phyloP scores from a whole-genome alignment of 1,139 yeast species.

The Pichia sp. region DNA sequence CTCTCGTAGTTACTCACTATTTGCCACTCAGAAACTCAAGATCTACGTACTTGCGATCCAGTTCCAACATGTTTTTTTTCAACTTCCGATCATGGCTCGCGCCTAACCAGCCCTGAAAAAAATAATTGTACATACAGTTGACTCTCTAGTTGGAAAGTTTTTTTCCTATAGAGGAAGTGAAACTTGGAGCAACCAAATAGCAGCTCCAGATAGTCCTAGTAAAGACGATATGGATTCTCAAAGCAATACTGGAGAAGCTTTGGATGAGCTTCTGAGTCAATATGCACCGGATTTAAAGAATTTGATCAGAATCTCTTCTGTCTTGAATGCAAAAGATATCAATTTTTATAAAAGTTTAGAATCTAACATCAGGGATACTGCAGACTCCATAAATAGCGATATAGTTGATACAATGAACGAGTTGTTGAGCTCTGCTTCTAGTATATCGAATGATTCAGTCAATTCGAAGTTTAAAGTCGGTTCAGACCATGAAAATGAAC shows the following conservation, averaged over 20 bases:
- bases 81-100: no score
- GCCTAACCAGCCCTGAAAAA: no score
- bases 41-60: no score
- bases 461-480: constrained; percentile 30
- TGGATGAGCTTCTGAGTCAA: constrained; percentile 15
- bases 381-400: constrained; percentile 9
- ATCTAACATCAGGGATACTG: constrained; percentile 35
- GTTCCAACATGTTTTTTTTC: no score
- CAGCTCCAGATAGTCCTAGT: no score
- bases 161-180: no score
- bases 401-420: constrained; percentile 38
- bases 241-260: neutral
- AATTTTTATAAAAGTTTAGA: constrained; percentile 70
- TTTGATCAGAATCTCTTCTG: constrained; percentile 62
- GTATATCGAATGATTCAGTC: constrained; percentile 25
- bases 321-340: constrained; percentile 75
- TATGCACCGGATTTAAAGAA: constrained; percentile 38
- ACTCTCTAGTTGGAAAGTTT: no score
- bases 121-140: no score
- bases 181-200: no score
- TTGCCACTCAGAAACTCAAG: neutral
- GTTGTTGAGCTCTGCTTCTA: constrained; percentile 36
- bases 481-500: constrained; percentile 50
- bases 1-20: no score
- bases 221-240: neutral